Base-by-base conservation (phyloP, 371 early-diverging fungal genomes). In the Sporodiniella umbellata region DNA sequence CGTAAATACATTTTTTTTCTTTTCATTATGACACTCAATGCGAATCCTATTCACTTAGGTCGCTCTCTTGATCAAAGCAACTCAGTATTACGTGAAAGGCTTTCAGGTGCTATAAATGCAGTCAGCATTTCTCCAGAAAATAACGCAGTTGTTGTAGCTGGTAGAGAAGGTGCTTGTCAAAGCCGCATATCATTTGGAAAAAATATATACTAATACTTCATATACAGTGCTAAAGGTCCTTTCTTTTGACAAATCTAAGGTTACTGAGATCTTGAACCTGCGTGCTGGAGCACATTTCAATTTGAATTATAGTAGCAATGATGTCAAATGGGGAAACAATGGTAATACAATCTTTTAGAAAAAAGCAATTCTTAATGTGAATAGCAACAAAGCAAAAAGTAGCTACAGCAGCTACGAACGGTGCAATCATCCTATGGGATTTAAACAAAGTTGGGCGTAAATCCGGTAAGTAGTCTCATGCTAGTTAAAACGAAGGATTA, bases 241-340 rank as follows among this genome's bases (percentile, higher is more conserved):
- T 14, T 58, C 70, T 21, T 75, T 93, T 11, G 62, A 56, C 8
- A 79, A 72, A 11, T 52, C 55, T n/a, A 75, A 75, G 14, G 74
- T 87, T 3, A 72, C 67, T 14, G 90, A 92, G 53, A 50, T 64
- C 8, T 48, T 85, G 28, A 91, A 90, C 58, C 57, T 94, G 11
- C 78, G 90, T 51, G 77, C 82, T n/a, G 89, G 84, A 0, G 72
- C 75, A 45, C 71, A 75, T 28, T 56, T 82, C 47, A 86, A 78
- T 49, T 46, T 75, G 15, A 85, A 80, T 52, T 82, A 79, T 38
- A 79, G 82, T 55, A 83, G 83, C 50, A 90, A 81, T 52, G 94
- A 94, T 64, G 92, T 90, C 33, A 87, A 87, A 54, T 94, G 94
- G 94, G 88, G 88, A 22, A 83, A 78, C 54, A 60, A 71, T 33